Conservation (phyloP, 2,329 filamentous ascomycete species). For the Plectosphaerella sp. region DNA sequence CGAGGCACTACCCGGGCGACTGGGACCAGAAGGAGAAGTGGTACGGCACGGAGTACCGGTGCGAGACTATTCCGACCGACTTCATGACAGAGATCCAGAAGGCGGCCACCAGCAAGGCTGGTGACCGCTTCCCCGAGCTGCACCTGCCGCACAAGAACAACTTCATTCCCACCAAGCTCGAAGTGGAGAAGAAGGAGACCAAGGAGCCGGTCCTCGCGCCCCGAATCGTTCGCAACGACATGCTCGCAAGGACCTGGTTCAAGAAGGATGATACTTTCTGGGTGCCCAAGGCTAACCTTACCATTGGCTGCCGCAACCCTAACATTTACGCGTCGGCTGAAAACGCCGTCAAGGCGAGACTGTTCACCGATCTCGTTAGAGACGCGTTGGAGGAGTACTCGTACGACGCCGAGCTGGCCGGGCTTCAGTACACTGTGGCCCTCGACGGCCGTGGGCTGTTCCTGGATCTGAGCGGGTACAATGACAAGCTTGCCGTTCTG, state of each 20-base stretch:
- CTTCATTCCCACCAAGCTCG: constrained; percentile 88
- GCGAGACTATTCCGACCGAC: constrained; percentile 72
- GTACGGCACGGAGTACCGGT: constrained; percentile 94
- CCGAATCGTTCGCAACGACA: constrained; percentile 80
- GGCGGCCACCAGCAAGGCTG: constrained; percentile 54
- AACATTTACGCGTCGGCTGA: constrained; percentile 75
- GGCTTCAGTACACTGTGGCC: constrained; percentile 75
- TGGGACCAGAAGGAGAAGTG: constrained; percentile 92
- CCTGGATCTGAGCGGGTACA: constrained; percentile 82
- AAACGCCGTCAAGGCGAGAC: constrained; percentile 69
- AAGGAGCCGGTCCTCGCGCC: constrained; percentile 69
- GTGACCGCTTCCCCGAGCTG: constrained; percentile 62
- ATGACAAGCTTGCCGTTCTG: constrained; percentile 89
- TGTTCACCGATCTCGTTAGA: constrained; percentile 82
- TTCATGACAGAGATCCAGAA: constrained; percentile 67
- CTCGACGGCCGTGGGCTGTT: constrained; percentile 70
- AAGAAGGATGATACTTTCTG: constrained; percentile 99
- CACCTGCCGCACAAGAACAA: constrained; percentile 91
- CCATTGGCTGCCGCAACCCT: constrained; percentile 75
- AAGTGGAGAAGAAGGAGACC: constrained; percentile 93
- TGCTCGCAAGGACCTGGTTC: constrained; percentile 80
- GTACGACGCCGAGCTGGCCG: constrained; percentile 92
- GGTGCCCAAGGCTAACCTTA: constrained; percentile 90
- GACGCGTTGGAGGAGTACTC: constrained; percentile 91
- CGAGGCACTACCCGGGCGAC: constrained; percentile 74